Evolutionary conservation across 495 filamentous ascomycete genomes (phyloP).

Genomic region (Darksidea phi): DNA sequence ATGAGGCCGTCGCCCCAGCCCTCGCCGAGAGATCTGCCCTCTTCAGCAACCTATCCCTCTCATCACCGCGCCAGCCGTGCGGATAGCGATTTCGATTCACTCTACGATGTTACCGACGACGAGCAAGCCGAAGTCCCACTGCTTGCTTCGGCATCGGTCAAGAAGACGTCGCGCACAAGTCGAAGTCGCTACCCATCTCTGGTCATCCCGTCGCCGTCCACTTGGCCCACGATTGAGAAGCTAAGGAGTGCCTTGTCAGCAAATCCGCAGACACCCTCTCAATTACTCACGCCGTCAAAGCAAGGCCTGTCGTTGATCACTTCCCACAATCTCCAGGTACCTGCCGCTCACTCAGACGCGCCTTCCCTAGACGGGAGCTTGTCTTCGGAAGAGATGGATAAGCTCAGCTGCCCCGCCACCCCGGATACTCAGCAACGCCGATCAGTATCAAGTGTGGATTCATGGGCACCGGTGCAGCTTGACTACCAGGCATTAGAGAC

Average conservation of each 20-base stretch:
- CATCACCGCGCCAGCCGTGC: constrained; percentile 53
- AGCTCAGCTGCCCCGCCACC: constrained; percentile 75
- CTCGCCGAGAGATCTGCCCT: constrained; percentile 52
- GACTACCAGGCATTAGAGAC: constrained; percentile 76
- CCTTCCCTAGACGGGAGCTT: constrained; percentile 88
- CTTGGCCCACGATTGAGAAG: constrained; percentile 58
- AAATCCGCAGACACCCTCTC: constrained; percentile 71
- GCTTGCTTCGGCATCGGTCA: constrained; percentile 47
- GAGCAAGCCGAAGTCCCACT: constrained; percentile 54
- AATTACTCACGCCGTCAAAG: constrained; percentile 75
- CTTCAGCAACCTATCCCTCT: constrained; percentile 46
- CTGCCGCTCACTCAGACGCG: constrained; percentile 66
- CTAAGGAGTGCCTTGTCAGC: constrained; percentile 56
- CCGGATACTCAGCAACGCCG: constrained; percentile 59
- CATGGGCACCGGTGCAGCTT: constrained; percentile 66
- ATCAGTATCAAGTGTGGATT: constrained; percentile 50
- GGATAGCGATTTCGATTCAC: constrained; percentile 73
- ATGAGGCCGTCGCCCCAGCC: constrained; percentile 24
- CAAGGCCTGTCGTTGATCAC: constrained; percentile 65
- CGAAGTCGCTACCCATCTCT: constrained; percentile 62
- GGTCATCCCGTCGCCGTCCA: constrained; percentile 66
- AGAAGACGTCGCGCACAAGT: constrained; percentile 41
- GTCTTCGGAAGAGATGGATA: constrained; percentile 78
- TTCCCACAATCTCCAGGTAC: constrained; percentile 55
- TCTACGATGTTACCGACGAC: constrained; percentile 79